phyloP scores from a whole-genome alignment of 768 basidiomycete genomes.

The Boletus huronensis region DNA sequence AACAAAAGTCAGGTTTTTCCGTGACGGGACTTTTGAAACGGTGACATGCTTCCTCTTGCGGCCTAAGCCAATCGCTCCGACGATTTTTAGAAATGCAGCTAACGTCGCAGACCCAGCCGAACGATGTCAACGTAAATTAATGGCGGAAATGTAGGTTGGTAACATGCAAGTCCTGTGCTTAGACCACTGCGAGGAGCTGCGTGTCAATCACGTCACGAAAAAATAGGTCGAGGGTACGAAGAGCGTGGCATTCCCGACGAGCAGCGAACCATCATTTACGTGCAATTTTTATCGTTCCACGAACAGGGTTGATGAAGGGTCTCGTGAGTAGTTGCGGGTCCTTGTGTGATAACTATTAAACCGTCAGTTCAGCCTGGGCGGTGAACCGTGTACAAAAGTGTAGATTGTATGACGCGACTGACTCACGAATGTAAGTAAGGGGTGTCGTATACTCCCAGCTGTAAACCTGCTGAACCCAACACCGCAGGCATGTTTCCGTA shows the following conservation, averaged over 20 bases:
- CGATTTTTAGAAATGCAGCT: neutral
- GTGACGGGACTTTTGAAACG: slow-evolving; percentile 3
- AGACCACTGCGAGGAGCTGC: neutral
- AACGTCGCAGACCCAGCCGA: neutral
- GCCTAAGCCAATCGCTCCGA: neutral
- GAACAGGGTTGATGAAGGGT: slow-evolving; percentile 12
- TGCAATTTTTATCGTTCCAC: slow-evolving; percentile 11
- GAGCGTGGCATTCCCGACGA: neutral
- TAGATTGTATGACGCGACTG: neutral
- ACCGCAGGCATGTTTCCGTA: slow-evolving; percentile 20
- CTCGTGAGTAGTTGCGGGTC: neutral
- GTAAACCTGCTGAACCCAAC: slow-evolving; percentile 6
- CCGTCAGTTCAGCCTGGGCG: neutral
- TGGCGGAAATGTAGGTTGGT: neutral
- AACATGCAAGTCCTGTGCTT: neutral
- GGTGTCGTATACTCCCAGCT: neutral
- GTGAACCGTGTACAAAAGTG: neutral
- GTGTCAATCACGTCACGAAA: neutral
- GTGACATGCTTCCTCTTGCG: neutral
- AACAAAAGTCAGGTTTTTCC: neutral
- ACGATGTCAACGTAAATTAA: neutral
- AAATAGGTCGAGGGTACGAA: neutral
- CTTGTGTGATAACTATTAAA: neutral
- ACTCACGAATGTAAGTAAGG: slow-evolving; percentile 13
- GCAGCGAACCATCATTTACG: slow-evolving; percentile 8